Evolutionary conservation across 257 asterid genomes (phyloP).

Genomic region (Dorcoceras hygrometricum): DNA sequence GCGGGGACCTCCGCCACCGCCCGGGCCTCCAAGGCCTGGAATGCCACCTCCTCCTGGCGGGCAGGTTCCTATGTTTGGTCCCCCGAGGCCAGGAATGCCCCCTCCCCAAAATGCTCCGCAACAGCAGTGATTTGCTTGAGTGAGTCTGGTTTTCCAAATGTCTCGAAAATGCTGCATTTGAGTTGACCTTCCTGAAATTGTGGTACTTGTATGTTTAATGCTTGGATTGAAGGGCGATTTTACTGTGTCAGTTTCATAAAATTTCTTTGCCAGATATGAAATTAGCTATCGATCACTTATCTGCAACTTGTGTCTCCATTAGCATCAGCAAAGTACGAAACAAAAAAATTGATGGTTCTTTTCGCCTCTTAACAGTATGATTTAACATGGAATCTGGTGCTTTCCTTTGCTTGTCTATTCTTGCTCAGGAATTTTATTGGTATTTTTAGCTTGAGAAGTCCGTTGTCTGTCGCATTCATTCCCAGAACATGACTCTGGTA

Average conservation of each 20-base stretch:
- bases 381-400: too few species aligned
- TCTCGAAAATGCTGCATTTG: neutral
- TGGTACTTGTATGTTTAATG: neutral
- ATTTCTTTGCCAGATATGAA: neutral
- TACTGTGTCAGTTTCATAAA: neutral
- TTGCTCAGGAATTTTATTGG: too few species aligned
- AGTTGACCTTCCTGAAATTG: too few species aligned
- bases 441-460: neutral
- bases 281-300: neutral
- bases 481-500: neutral
- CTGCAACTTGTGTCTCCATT: neutral
- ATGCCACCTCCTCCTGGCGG: constrained; percentile 37
- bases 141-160: neutral
- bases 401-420: neutral
- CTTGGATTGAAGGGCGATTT: too few species aligned
- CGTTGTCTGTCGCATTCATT: neutral
- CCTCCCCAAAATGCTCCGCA: constrained; percentile 66
- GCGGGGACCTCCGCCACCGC: constrained; percentile 78
- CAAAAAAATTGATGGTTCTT: too few species aligned
- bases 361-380: too few species aligned
- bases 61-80: constrained; percentile 31
- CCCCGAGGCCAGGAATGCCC: constrained; percentile 91
- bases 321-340: too few species aligned
- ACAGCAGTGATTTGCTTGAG: constrained; percentile 28
- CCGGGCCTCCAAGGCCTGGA: constrained; percentile 78